phyloP scores from a whole-genome alignment of 2,329 filamentous ascomycete genomes.

The Botrytis tulipae region DNA sequence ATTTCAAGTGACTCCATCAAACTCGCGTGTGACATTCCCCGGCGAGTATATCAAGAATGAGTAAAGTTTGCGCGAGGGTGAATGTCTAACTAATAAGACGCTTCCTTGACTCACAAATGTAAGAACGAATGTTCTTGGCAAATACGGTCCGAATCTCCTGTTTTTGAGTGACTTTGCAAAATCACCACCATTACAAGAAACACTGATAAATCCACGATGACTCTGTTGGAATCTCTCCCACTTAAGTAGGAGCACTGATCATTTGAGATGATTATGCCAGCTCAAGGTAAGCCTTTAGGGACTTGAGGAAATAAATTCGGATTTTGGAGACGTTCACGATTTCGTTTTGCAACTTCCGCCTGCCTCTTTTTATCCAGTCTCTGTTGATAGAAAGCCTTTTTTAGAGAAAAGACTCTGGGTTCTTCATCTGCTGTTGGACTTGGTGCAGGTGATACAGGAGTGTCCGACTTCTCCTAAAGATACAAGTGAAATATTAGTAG shows the following conservation, averaged over 20 bases:
- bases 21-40: constrained; percentile 7
- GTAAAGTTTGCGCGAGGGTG: background rate
- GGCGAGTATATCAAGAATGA: background rate
- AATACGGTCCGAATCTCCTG: background rate
- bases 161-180: background rate
- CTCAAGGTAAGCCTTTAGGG: constrained; percentile 58
- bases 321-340: constrained; percentile 75
- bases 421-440: constrained; percentile 47
- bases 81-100: constrained; percentile 9
- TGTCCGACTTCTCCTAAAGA: constrained; percentile 33
- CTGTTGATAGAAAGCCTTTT: constrained; percentile 86
- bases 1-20: constrained; percentile 8
- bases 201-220: background rate
- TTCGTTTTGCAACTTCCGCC: constrained; percentile 75
- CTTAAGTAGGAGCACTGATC: background rate
- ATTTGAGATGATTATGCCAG: constrained; percentile 19
- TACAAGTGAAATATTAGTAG: constrained; percentile 21
- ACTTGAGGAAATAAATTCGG: constrained; percentile 82
- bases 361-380: constrained; percentile 76
- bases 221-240: background rate
- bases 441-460: constrained; percentile 15
- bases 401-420: constrained; percentile 78
- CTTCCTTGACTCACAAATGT: background rate
- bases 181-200: background rate
- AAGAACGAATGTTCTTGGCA: constrained; percentile 1